These are phyloP conservation scores for Phytophthora fragariaefolia DNA, from an alignment of 352 stramenopile species.

Conservation along the genomic window DNA sequence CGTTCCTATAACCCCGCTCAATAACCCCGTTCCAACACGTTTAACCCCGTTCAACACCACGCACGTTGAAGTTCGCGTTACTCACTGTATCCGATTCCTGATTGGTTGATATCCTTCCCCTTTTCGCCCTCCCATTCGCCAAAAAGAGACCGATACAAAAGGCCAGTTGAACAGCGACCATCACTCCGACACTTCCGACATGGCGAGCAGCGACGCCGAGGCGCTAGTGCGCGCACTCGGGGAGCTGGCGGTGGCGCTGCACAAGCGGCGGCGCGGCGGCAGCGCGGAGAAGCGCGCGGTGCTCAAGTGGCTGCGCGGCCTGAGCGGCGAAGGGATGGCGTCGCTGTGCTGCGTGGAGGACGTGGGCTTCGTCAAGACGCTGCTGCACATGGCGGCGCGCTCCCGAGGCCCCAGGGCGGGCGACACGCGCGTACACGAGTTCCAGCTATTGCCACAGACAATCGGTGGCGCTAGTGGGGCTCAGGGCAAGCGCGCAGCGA, in stretches of 20 bases:
- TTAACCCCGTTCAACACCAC: background rate
- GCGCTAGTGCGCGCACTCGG: slow-evolving; percentile 62
- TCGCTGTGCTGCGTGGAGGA: slow-evolving; percentile 75
- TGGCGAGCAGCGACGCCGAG: slow-evolving; percentile 31
- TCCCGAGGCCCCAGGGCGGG: slow-evolving; percentile 17
- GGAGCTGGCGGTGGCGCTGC: slow-evolving; percentile 60
- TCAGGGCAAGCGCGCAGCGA: slow-evolving; percentile 16
- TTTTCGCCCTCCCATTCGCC: slow-evolving; percentile 10
- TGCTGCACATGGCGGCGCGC: slow-evolving; percentile 68
- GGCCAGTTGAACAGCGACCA: slow-evolving; percentile 25
- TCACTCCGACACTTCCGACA: slow-evolving; percentile 23
- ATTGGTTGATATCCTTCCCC: slow-evolving; percentile 17
- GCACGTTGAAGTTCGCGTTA: background rate
- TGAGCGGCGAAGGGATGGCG: slow-evolving; percentile 52
- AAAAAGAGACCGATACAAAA: slow-evolving; percentile 12
- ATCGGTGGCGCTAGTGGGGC: background rate
- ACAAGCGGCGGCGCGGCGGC: slow-evolving; percentile 15
- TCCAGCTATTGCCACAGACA: slow-evolving; percentile 51
- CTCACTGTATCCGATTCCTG: background rate
- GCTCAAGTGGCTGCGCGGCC: slow-evolving; percentile 56
- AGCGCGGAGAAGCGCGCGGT: slow-evolving; percentile 45
- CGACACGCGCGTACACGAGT: slow-evolving; percentile 63
- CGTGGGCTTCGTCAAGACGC: slow-evolving; percentile 76
- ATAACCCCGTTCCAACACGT: too few species aligned
- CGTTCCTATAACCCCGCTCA: slow-evolving; percentile 17